Evolutionary conservation across 2,329 filamentous ascomycete genomes (phyloP), one percentile per base, ranked within the genome.

Genomic region (Aspergillus sp.): DNA sequence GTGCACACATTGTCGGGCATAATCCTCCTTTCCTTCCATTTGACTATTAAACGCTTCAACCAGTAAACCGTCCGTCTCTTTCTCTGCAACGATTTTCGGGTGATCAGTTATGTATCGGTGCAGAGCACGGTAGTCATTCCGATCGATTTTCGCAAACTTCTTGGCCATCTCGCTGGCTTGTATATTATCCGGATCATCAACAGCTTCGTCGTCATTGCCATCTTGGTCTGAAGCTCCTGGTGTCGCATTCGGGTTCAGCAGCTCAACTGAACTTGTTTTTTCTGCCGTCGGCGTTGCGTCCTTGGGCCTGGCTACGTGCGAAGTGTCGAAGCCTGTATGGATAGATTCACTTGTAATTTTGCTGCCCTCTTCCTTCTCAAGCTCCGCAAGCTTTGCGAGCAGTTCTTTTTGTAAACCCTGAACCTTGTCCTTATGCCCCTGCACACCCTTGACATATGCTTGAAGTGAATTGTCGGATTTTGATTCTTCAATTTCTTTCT

Each of bases 341-440:
- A 96, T 86, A 64, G 86, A 84, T 64, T 96, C 93, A 71, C 93
- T 98, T 11, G 95, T 99, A 63, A 99, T 99, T 79, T 98, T 97
- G 72, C 84, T 86, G 59, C 83, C 79, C 66, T 96, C 93, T 64
- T 95, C 90, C 73, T 87, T 89, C 78, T 98, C 90, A 41, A 99
- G 81, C 75, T 92, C 86, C 4, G 82, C 87, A 35, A 98, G 81
- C 78, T 93, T 93, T 54, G 79, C 77, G 33, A 86, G 71, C 48
- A 97, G 79, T 66, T 98, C 84, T 64, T 83, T 84, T 73, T 97
- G 92, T 64, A 98, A 79, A 45, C 84, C 85, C 61, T 87, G 80
- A 44, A 99, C 89, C 76, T 96, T 93, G 47, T 80, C 79, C 70
- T 89, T 82, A 72, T 99, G 93, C 37, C 81, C 83, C 62, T 86